Percentiles rank a stretch among this genome's conserved stretches.
These are phyloP conservation scores for Angomonas ambiguus DNA, from an alignment of 208 protist genomes.

Conservation along the genomic window DNA sequence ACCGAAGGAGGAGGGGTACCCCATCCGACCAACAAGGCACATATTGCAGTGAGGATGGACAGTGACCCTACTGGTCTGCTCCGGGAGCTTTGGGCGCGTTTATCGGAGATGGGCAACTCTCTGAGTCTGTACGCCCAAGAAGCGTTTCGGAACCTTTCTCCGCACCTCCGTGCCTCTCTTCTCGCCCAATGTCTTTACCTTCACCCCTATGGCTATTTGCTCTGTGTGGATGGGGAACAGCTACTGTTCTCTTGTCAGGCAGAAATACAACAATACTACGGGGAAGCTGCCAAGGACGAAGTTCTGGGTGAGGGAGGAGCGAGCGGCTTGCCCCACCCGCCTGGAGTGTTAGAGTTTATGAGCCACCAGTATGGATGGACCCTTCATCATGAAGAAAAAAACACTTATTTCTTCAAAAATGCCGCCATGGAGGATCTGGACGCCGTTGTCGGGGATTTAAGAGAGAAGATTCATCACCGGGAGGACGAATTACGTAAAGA, in stretches of 20 bases:
- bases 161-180: slow-evolving; percentile 1
- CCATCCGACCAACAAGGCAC: background rate
- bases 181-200: slow-evolving; percentile 18
- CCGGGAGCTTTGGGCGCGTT: slow-evolving; percentile 14
- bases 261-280: background rate
- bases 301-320: background rate
- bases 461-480: slow-evolving; percentile 45
- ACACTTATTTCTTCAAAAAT: slow-evolving; percentile 67
- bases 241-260: background rate
- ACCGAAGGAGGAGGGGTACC: background rate
- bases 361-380: slow-evolving; percentile 25
- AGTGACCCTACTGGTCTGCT: slow-evolving; percentile 17
- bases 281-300: background rate
- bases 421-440: slow-evolving; percentile 55
- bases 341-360: slow-evolving; percentile 17
- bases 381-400: slow-evolving; percentile 27
- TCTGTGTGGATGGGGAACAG: slow-evolving; percentile 11
- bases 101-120: slow-evolving; percentile 6
- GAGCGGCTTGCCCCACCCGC: background rate
- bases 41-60: slow-evolving; percentile 12
- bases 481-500: slow-evolving; percentile 55
- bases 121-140: slow-evolving; percentile 11
- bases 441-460: slow-evolving; percentile 65
- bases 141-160: slow-evolving; percentile 11
- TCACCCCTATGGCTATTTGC: slow-evolving; percentile 20